These are phyloP conservation scores for Phytophthora fragariae DNA, from an alignment of 352 stramenopile species.

Conservation along the genomic window DNA sequence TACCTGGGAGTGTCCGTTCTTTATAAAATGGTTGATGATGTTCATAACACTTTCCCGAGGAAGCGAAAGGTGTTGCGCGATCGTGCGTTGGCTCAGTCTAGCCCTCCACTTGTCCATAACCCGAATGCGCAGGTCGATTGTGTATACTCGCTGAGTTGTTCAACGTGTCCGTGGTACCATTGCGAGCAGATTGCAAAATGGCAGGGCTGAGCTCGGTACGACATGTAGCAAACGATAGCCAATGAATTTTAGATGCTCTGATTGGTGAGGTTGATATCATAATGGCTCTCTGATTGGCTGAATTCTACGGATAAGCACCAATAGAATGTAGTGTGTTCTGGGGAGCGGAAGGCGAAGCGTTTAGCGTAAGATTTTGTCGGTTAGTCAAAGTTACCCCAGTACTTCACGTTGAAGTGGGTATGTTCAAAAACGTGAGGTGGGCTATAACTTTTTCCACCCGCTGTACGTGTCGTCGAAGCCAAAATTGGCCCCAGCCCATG, in stretches of 20 bases:
- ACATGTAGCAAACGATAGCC: neutral
- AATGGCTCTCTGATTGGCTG: neutral
- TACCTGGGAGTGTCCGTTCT: neutral
- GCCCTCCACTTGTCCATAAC: neutral
- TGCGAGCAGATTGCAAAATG: neutral
- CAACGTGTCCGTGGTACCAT: neutral
- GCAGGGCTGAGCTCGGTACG: neutral
- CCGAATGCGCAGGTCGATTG: neutral
- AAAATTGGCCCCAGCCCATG: too few species aligned
- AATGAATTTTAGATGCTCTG: neutral
- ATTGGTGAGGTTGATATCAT: neutral
- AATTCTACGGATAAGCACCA: neutral
- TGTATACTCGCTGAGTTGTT: neutral
- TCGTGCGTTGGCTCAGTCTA: neutral
- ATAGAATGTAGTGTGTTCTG: neutral
- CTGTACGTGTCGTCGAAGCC: too few species aligned
- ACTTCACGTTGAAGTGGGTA: neutral
- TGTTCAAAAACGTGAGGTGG: neutral
- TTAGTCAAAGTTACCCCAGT: neutral
- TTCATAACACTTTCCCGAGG: neutral
- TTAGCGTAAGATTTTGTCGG: neutral
- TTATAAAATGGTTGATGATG: neutral
- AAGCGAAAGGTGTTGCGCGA: neutral
- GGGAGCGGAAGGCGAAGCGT: neutral
- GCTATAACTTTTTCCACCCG: too few species aligned